Conservation (phyloP, 2,329 filamentous ascomycete species). For the Diplocarpon mali region DNA sequence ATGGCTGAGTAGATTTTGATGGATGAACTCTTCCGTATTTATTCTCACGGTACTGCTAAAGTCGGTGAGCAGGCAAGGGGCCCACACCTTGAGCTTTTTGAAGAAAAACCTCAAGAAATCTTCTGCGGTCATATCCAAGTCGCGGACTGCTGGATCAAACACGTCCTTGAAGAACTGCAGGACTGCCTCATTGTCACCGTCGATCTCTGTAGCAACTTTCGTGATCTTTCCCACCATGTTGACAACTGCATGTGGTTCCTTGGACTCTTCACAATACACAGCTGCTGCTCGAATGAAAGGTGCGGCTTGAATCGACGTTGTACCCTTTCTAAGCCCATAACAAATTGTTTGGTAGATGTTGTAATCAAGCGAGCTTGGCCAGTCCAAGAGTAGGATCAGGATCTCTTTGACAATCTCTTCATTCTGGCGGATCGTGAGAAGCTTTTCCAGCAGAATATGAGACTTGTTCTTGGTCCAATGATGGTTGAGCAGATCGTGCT, state of each 20-base stretch:
- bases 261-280: slow-evolving; percentile 23
- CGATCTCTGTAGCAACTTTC: slow-evolving; percentile 16
- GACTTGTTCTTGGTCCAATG: slow-evolving; percentile 30
- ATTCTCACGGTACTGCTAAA: slow-evolving; percentile 34
- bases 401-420: slow-evolving; percentile 41
- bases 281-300: slow-evolving; percentile 25
- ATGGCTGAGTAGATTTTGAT: slow-evolving; percentile 14
- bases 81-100: slow-evolving; percentile 36
- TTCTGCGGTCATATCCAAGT: slow-evolving; percentile 28
- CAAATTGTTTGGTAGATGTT: slow-evolving; percentile 35
- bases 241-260: slow-evolving; percentile 10
- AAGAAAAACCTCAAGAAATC: slow-evolving; percentile 29
- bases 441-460: slow-evolving; percentile 53
- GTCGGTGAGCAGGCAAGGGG: slow-evolving; percentile 40
- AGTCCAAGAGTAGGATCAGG: slow-evolving; percentile 42
- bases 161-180: slow-evolving; percentile 26
- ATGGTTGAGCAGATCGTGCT: slow-evolving; percentile 36
- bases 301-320: slow-evolving; percentile 8
- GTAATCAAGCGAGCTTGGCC: slow-evolving; percentile 39
- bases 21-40: slow-evolving; percentile 28
- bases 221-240: slow-evolving; percentile 18
- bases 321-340: slow-evolving; percentile 20
- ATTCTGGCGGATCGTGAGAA: slow-evolving; percentile 52
- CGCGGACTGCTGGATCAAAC: slow-evolving; percentile 9
- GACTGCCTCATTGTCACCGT: slow-evolving; percentile 24